Conservation (phyloP, 2,329 filamentous ascomycete species). For the Penicillium carneum region DNA sequence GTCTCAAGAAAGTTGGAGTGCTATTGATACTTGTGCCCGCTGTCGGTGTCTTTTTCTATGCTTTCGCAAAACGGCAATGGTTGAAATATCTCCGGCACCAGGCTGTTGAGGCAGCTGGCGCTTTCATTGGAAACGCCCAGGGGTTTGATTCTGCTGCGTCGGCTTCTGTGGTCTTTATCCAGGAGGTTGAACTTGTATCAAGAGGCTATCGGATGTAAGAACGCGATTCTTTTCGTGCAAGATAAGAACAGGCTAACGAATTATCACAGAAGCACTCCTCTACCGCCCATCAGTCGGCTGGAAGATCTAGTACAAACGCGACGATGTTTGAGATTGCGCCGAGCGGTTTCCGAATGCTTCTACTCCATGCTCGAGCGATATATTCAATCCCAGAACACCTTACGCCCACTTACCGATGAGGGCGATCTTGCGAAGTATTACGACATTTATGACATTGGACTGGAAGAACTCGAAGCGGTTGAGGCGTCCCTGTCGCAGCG, state of each 20-base stretch:
- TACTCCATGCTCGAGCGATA: conserved; percentile 74
- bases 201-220: conserved; percentile 83
- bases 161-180: conserved; percentile 80
- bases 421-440: conserved; percentile 89
- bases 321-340: conserved; percentile 80
- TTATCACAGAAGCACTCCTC: conserved; percentile 73
- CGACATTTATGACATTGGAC: conserved; percentile 83
- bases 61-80: conserved; percentile 80
- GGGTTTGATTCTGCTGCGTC: conserved; percentile 79
- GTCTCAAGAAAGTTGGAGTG: conserved; percentile 50
- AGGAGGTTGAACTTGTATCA: conserved; percentile 94
- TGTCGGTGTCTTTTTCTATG: conserved; percentile 68
- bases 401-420: conserved; percentile 78
- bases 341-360: conserved; percentile 74
- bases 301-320: conserved; percentile 81
- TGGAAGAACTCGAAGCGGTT: conserved; percentile 75
- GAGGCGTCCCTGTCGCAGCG: conserved; percentile 67
- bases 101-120: conserved; percentile 71
- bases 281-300: conserved; percentile 89
- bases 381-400: conserved; percentile 69
- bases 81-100: conserved; percentile 78
- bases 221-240: conserved; percentile 8
- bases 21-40: conserved; percentile 58
- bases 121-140: conserved; percentile 76
- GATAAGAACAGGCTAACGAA: conserved; percentile 27